Evolutionary conservation across 2,329 filamentous ascomycete genomes (phyloP), one percentile per base, ranked within the genome.

Genomic region (Metarhizium anisopliae): DNA sequence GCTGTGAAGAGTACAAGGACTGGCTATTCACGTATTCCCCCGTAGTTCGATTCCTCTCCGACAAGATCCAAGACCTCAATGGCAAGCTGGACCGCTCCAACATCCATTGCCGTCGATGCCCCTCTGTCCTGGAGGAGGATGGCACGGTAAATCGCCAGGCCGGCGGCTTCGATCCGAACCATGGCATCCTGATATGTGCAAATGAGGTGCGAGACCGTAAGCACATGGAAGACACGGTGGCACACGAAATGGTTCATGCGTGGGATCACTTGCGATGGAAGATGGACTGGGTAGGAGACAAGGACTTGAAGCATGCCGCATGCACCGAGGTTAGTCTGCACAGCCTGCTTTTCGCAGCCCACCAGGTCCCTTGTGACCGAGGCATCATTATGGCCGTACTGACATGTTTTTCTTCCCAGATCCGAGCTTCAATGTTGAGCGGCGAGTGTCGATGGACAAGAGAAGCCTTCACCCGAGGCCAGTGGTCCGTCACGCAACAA

Each of bases 201-300:
- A 99, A 99, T 72, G 86, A 94, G 72, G 83, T 97, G 67, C 78
- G 86, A 57, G 85, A 90, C 67, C 77, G 84, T 56, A 85, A 85
- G 36, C 90, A 96, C 68, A 71, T 96, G 63, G 94, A 99, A 74
- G 94, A 99, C 70, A 96, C 92, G 11, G 77, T 99, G 66, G 86
- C 92, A 32, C 94, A 99, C 72, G 94, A 99, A 75, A 95, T 99
- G 90, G 88, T 99, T 54, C 94, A 99, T 70, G 92, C 92, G 1
- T 97, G 91, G 78, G 94, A 99, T 69, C 88, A 95, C 69, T 68
- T 97, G 63, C 77, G 93, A 60, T 99, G 90, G 77, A 94, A 96
- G 72, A 85, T 96, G 49, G 87, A 97, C 67, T 89, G 88, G 76
- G 72, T 76, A n/a, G 83, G 78, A 4, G 77, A 80, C 63, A 89